phyloP scores from a whole-genome alignment of 306 rosid genomes.

The Cotoneaster glaucophyllus region DNA sequence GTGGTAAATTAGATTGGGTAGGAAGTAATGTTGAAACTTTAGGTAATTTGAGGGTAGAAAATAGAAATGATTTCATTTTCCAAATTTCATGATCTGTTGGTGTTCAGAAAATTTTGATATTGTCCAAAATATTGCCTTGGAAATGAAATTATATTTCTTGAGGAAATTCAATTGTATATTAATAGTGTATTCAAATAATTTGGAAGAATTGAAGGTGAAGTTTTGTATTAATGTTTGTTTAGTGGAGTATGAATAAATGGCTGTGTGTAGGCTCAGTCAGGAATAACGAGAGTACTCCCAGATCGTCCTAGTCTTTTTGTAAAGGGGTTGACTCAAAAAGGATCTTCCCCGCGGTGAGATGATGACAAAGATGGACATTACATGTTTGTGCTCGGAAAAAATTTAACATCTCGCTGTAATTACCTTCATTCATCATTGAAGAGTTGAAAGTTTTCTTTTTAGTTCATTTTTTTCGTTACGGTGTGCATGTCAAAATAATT shows the following conservation, averaged over 20 bases:
- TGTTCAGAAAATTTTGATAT: neutral
- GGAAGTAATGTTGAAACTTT: neutral
- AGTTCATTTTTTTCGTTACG: neutral
- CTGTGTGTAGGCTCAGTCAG: constrained; percentile 52
- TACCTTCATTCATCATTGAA: constrained; percentile 48
- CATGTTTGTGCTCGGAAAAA: constrained; percentile 77
- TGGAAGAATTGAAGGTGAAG: neutral
- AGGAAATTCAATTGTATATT: neutral
- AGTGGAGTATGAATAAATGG: constrained; percentile 38
- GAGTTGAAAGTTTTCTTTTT: neutral
- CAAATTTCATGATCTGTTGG: neutral
- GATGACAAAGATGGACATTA: constrained; percentile 92
- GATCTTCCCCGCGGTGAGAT: constrained; percentile 78
- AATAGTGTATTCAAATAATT: no score
- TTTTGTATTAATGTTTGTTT: constrained; percentile 7
- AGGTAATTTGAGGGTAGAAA: neutral
- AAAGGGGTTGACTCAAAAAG: constrained; percentile 65
- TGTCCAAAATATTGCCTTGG: neutral
- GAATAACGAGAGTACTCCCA: constrained; percentile 36
- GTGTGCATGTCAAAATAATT: neutral
- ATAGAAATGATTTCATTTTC: neutral
- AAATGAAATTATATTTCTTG: neutral
- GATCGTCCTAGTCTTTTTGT: constrained; percentile 41
- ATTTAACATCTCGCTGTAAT: constrained; percentile 88
- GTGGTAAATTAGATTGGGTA: neutral